Conservation (phyloP, 306 rosid genomes). For the Geum urbanum region DNA sequence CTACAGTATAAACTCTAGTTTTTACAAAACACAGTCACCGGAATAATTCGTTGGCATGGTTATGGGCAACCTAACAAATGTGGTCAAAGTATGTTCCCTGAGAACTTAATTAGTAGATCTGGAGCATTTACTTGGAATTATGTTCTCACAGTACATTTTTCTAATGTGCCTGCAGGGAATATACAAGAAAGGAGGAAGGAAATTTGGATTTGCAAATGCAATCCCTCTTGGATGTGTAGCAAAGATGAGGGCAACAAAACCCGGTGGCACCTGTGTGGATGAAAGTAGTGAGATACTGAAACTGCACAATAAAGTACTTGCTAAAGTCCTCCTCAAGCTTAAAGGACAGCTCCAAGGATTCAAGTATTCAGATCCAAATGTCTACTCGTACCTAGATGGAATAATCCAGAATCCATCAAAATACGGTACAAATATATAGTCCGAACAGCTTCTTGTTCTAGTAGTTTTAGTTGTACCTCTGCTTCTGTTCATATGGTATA, state of each 20-base stretch:
- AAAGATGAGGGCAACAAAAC: neutral
- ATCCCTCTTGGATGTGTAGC: constrained; percentile 19
- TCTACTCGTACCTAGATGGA: constrained; percentile 3
- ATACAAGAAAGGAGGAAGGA: constrained; percentile 32
- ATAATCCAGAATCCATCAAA: constrained; percentile 25
- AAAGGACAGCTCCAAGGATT: constrained; percentile 10
- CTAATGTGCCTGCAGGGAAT: constrained; percentile 17
- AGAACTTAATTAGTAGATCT: too few species aligned
- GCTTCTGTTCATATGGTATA: neutral
- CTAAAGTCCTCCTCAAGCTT: constrained; percentile 3
- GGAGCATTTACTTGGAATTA: neutral
- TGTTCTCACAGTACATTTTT: neutral
- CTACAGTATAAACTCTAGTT: constrained; percentile 9
- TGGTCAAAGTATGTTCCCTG: constrained; percentile 25
- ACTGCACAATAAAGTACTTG: constrained; percentile 14
- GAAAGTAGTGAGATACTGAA: neutral
- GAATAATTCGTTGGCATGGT: constrained; percentile 26
- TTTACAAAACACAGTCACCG: neutral
- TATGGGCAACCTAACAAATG: constrained; percentile 29
- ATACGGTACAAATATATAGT: constrained; percentile 14
- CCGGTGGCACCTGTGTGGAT: constrained; percentile 19
- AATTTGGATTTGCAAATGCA: constrained; percentile 20
- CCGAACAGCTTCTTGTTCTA: neutral
- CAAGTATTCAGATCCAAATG: constrained; percentile 14
- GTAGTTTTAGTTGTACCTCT: neutral